Evolutionary conservation across 1,139 yeast species (phyloP), one percentile per base, ranked within the genome.

Genomic region (Magnusiomyces ingens): DNA sequence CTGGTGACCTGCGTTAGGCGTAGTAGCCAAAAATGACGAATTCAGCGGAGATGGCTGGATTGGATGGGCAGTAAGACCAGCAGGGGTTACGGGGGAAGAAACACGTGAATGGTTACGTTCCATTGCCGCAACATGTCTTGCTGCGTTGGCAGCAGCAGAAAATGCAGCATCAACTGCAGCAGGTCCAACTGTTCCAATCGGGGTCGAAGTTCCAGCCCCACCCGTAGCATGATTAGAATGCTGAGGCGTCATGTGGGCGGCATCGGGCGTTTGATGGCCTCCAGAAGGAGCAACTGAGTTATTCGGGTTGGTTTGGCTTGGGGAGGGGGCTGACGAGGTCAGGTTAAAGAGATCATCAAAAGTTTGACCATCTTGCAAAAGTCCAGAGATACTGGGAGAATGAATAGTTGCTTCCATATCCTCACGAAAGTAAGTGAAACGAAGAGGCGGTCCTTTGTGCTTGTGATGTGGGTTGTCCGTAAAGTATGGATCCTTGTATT

Each of bases 381-480:
- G 72, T 0, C 97, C 98, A 13, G 95, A 84, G 38, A 93, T 82
- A 2, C 86, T 84, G 1, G 96, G 93, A 0, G 97, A 82, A 68
- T 93, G 98, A 15, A 93, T 81, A 0, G 99, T 93, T 15, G 89
- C 81, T 18, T 85, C 87, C 60, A 93, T 71, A 63, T 90, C 96
- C 60, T 91, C 96, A 59, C 98, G 76, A 68, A 93, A 93, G 65
- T 91, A 93, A 0, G 98, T 89, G 71, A 87, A 93, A 57, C 99
- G 50, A 44, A 52, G 41, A 13, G 49, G 49, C 5, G 51, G 42
- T n/a, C 49, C 22, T 5, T 48, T 48, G n/a, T 50, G 42, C 6
- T 19, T 26, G 6, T 21, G 43, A 32, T 45, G 22, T 15, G 37
- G 29, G 17, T 50, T 38, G 12, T 45, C 47, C 18, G 47, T 49